Evolutionary conservation across 441 rosid genomes (phyloP), one percentile per base, ranked within the genome.

Genomic region (Populus tomentosa): DNA sequence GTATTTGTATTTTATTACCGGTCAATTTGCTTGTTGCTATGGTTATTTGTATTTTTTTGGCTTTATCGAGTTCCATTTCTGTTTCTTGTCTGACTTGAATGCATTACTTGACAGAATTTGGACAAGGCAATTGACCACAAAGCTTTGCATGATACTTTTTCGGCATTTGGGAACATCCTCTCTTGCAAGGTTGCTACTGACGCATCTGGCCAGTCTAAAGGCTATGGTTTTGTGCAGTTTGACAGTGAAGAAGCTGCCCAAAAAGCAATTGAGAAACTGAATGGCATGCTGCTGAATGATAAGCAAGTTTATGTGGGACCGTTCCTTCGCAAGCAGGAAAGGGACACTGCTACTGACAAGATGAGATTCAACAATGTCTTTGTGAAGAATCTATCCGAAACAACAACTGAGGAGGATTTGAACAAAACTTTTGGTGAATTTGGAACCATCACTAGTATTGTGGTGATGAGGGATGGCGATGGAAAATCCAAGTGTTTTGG

Each of bases 281-380:
- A 92, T 81, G 97, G 96, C 13, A 94, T 94, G 97, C 81, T 94
- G 40, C 33, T 91, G 80, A 94, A 91, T 77, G 98, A 92, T 74
- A 92, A 92, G 84, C 94, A 89, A 89, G 97, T 94, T 73, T 92
- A 82, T 80, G 98, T 94, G 1, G 97, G 95, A 24, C 95, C 90
- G 13, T 94, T 94, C 82, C 89, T 92, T 71, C 90, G 91, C 80
- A 94, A 88, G 80, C 94, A 94, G 82, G 95, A 91, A 81, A 89
- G 97, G 82, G 98, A 94, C 3, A 79, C 88, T 69, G 77, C 79
- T 64, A 42, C 70, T 42, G 88, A 75, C 80, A 85, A 83, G 69
- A 74, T 84, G 14, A 89, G 75, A 73, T 92, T 94, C 84, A 92
- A 90, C 82, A 94, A 92, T 69, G 92, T 94, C 38, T 94, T 83